Conservation (phyloP, 139 green algal species). For the Zygnema cylindricum region DNA sequence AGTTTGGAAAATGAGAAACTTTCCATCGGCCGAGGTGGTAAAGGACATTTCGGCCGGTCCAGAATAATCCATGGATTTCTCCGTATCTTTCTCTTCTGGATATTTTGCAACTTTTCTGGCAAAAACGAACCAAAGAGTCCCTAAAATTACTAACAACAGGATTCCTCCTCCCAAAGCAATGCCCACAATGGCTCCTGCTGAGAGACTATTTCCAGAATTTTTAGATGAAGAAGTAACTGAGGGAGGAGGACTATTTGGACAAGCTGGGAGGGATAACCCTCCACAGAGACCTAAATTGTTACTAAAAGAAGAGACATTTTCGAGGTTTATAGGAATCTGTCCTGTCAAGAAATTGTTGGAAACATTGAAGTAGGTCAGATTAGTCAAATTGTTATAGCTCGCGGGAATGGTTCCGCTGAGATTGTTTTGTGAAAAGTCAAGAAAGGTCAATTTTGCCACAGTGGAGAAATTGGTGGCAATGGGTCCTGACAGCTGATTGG, state of each 20-base stretch:
- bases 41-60: not conserved
- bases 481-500: slow-evolving; percentile 14
- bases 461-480: not conserved
- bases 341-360: slow-evolving; percentile 22
- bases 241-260: not conserved
- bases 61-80: not conserved
- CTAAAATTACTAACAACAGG: not conserved
- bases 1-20: not conserved
- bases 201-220: slow-evolving; percentile 19
- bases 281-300: slow-evolving; percentile 16
- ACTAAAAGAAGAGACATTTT: slow-evolving; percentile 8
- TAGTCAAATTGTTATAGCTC: not conserved
- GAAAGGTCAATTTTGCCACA: not conserved
- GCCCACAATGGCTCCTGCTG: slow-evolving; percentile 4
- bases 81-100: not conserved
- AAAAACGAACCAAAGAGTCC: not conserved
- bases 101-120: not conserved
- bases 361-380: slow-evolving; percentile 16
- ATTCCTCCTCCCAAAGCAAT: slow-evolving; percentile 12
- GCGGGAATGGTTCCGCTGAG: not conserved
- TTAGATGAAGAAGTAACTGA: not conserved
- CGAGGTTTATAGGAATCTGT: not conserved
- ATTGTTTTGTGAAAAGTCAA: slow-evolving; percentile 7
- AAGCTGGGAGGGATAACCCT: not conserved
- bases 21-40: not conserved